Percentiles rank a stretch among this genome's conserved stretches.
phyloP scores from a whole-genome alignment of 2,329 filamentous ascomycete genomes.

The Hypoxylon sp. region DNA sequence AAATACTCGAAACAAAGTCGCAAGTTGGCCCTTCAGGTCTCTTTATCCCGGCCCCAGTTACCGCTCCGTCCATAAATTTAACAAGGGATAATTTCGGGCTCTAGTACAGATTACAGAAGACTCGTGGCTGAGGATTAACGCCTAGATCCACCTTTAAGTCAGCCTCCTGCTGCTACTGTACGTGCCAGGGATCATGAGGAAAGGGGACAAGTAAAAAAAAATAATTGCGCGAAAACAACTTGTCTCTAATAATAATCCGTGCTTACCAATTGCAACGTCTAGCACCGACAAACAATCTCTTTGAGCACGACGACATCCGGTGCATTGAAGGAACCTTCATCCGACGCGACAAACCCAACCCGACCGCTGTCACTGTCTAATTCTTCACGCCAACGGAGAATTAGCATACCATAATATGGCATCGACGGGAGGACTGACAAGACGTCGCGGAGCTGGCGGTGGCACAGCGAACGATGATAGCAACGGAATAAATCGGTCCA shows the following conservation, averaged over 20 bases:
- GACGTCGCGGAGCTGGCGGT: conserved; percentile 72
- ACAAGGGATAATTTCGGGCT: conserved; percentile 46
- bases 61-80: conserved; percentile 28
- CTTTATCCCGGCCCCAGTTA: conserved; percentile 30
- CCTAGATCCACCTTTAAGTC: conserved; percentile 40
- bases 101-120: conserved; percentile 14
- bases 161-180: conserved; percentile 38
- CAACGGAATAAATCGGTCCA: conserved; percentile 70
- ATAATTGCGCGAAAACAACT: conserved; percentile 33
- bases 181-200: conserved; percentile 40
- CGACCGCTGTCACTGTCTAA: conserved; percentile 16
- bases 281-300: conserved; percentile 24
- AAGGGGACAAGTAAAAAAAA: conserved; percentile 34
- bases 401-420: conserved; percentile 53
- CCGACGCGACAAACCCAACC: conserved; percentile 38
- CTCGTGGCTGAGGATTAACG: conserved; percentile 35
- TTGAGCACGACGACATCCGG: conserved; percentile 14
- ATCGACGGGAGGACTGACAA: conserved; percentile 61
- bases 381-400: conserved; percentile 20
- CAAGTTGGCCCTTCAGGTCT: conserved; percentile 13
- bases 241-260: conserved; percentile 23
- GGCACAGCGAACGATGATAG: conserved; percentile 70
- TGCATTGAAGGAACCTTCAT: conserved; percentile 19
- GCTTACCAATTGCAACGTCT: conserved; percentile 28
- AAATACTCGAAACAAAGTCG: conserved; percentile 5